phyloP scores from a whole-genome alignment of 2,329 filamentous ascomycete genomes.

The Aspergillus sp. region DNA sequence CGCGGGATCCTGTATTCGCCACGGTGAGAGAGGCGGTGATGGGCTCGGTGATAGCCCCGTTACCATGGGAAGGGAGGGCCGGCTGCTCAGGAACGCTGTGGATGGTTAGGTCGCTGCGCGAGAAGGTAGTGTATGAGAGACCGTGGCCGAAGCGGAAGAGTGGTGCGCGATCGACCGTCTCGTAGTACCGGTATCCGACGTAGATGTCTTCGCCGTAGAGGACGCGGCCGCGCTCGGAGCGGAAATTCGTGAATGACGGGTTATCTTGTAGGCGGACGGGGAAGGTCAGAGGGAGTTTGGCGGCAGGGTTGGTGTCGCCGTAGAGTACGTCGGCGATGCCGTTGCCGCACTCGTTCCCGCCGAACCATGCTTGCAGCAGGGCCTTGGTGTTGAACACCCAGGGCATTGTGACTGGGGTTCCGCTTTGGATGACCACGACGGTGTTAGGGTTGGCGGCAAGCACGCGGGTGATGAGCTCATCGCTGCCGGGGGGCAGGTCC shows the following conservation, averaged over 20 bases:
- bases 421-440: conserved; percentile 67
- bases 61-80: conserved; percentile 28
- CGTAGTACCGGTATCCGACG: conserved; percentile 70
- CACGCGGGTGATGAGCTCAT: conserved; percentile 56
- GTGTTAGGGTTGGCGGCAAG: conserved; percentile 60
- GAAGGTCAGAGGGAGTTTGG: conserved; percentile 67
- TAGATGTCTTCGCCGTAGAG: conserved; percentile 72
- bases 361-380: conserved; percentile 73
- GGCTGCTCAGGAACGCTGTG: conserved; percentile 17
- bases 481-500: conserved; percentile 49
- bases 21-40: conserved; percentile 42
- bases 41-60: conserved; percentile 31
- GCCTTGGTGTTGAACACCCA: conserved; percentile 43
- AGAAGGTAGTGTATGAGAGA: conserved; percentile 64
- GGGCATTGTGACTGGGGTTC: conserved; percentile 55
- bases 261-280: conserved; percentile 61
- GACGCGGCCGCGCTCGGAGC: conserved; percentile 57
- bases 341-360: conserved; percentile 78
- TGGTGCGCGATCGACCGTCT: conserved; percentile 53
- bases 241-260: conserved; percentile 64
- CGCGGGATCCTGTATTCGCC: conserved; percentile 47
- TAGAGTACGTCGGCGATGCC: conserved; percentile 71
- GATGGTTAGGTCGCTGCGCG: conserved; percentile 40
- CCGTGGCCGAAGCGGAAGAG: conserved; percentile 72
- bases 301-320: conserved; percentile 64